These are phyloP conservation scores for Phytophthora vignae DNA, from an alignment of 352 stramenopile genomes.

Conservation along the genomic window DNA sequence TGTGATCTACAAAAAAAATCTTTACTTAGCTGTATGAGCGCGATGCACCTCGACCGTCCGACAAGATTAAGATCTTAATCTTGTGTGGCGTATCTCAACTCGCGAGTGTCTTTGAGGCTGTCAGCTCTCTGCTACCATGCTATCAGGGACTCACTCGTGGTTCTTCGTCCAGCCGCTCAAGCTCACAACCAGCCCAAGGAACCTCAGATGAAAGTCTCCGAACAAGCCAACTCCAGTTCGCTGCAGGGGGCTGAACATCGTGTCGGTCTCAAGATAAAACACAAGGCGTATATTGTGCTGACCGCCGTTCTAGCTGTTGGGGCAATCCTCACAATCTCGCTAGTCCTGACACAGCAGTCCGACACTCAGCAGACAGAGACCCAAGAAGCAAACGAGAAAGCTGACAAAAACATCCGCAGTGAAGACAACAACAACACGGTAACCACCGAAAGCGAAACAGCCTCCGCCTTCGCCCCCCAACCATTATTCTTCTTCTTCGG, in stretches of 20 bases:
- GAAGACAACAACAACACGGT: neutral
- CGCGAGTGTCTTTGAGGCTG: neutral
- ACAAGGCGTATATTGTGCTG: neutral
- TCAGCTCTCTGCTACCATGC: neutral
- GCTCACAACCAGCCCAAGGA: neutral
- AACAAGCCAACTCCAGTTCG: neutral
- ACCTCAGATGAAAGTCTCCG: neutral
- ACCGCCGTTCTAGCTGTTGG: neutral
- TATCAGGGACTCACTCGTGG: neutral
- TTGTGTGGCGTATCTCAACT: neutral
- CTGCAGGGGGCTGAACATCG: neutral
- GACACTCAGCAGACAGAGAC: neutral
- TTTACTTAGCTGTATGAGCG: neutral
- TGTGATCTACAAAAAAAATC: neutral
- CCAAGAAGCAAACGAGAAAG: neutral
- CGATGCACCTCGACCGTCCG: neutral
- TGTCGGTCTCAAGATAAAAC: neutral
- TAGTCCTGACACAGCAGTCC: neutral
- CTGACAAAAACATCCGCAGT: neutral
- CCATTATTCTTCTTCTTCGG: slow-evolving; percentile 15
- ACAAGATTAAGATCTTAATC: neutral
- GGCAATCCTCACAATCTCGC: neutral
- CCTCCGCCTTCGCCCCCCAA: neutral
- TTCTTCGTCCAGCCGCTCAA: neutral
- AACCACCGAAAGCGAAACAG: neutral